Evolutionary conservation across 805 yeast species (phyloP).

Genomic region (Saccharomycopsis sp.): DNA sequence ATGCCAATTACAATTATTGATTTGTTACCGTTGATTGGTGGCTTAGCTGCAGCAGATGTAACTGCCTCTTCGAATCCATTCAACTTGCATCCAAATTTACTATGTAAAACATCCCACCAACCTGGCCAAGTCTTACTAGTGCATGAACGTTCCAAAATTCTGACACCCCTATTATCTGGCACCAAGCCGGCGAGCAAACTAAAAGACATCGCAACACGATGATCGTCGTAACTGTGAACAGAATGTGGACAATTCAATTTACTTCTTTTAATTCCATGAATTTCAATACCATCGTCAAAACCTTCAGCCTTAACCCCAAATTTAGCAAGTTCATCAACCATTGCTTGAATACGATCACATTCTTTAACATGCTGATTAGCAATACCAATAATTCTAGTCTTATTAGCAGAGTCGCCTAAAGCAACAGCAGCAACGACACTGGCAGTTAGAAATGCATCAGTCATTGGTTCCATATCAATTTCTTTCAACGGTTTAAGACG

Average conservation of each 20-base stretch:
- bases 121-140: slow-evolving; percentile 99
- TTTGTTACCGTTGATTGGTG: slow-evolving; percentile 35
- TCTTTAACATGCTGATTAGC: slow-evolving; percentile 98
- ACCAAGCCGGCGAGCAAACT: slow-evolving; percentile 77
- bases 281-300: slow-evolving; percentile 86
- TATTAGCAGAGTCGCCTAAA: slow-evolving; percentile 32
- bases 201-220: slow-evolving; percentile 97
- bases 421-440: slow-evolving; percentile 96
- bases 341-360: slow-evolving; percentile 92
- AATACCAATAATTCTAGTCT: slow-evolving; percentile 85
- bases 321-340: slow-evolving; percentile 81
- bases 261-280: slow-evolving; percentile 57
- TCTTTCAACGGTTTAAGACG: slow-evolving; percentile 57
- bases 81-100: slow-evolving; percentile 53
- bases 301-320: slow-evolving; percentile 85
- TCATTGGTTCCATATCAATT: slow-evolving; percentile 99
- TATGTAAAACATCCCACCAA: slow-evolving; percentile 94
- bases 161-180: slow-evolving; percentile 42
- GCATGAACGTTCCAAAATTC: slow-evolving; percentile 80
- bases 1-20: slow-evolving; percentile 84
- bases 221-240: slow-evolving; percentile 83
- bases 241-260: slow-evolving; percentile 49
- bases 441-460: slow-evolving; percentile 96
- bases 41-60: slow-evolving; percentile 18
- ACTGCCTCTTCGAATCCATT: slow-evolving; percentile 57